phyloP scores from a whole-genome alignment of 805 yeast species.

The Yarrowia sp. region DNA sequence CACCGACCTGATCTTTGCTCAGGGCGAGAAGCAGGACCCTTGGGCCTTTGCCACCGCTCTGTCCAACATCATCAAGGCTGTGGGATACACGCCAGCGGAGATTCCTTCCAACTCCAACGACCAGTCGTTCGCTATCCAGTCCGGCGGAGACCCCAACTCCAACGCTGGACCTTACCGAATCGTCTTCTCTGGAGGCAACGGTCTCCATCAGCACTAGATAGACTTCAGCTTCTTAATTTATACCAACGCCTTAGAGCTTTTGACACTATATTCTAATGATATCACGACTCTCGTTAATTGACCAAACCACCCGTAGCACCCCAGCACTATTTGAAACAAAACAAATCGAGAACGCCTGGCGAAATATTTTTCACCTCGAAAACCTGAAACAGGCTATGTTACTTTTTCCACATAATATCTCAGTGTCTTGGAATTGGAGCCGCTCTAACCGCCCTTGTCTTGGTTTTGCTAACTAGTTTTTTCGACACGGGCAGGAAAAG shows the following conservation, averaged over 20 bases:
- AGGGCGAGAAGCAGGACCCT: constrained; percentile 1
- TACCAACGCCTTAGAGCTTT: not conserved
- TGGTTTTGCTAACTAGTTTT: too few relatives aligned
- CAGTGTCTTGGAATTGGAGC: too few relatives aligned
- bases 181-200: constrained; percentile 5
- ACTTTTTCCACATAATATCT: too few relatives aligned
- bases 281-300: not conserved
- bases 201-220: constrained; percentile 7
- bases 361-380: too few relatives aligned
- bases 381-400: too few relatives aligned
- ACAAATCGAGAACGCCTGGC: too few relatives aligned
- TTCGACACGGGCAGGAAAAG: too few relatives aligned
- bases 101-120: not conserved
- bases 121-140: constrained; percentile 4
- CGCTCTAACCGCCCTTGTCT: too few relatives aligned
- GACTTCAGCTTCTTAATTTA: constrained; percentile 13
- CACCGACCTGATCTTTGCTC: not conserved
- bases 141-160: not conserved
- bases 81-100: not conserved
- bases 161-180: not conserved
- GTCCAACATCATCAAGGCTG: not conserved
- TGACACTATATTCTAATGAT: not conserved
- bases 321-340: too few relatives aligned
- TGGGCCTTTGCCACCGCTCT: not conserved
- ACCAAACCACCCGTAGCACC: too few relatives aligned